Percentiles rank a stretch among this genome's conserved stretches.
Conservation (phyloP, 2,329 filamentous ascomycete species). For the Alternaria ethzedia region DNA sequence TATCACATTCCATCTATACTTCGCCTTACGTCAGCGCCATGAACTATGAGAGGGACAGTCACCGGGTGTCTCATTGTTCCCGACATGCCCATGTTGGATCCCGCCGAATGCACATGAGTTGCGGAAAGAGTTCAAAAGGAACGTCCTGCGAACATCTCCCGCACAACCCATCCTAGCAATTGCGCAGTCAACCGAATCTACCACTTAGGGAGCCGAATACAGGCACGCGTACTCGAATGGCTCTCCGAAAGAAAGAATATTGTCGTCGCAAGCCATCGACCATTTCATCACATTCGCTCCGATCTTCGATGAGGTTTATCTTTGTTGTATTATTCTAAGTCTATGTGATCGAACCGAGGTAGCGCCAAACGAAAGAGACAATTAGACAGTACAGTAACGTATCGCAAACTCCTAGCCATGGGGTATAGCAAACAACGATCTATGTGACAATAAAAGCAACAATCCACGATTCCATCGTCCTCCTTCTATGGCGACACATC, state of each 20-base stretch:
- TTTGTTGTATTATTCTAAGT: background rate
- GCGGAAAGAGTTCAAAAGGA: background rate
- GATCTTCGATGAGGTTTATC: background rate
- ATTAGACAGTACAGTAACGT: background rate
- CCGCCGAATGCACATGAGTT: background rate
- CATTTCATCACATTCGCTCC: background rate
- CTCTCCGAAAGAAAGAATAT: background rate
- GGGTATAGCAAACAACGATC: conserved; percentile 12
- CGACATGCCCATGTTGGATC: background rate
- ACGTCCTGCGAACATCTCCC: background rate
- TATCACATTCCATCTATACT: background rate
- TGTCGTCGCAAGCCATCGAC: background rate
- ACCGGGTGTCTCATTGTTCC: background rate
- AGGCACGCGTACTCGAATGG: background rate
- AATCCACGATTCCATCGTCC: background rate
- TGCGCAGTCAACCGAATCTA: background rate
- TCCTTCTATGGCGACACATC: conserved; percentile 17
- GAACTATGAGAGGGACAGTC: background rate
- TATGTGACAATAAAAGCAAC: conserved; percentile 7
- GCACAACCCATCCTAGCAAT: background rate
- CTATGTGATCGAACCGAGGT: background rate
- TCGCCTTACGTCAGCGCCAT: background rate
- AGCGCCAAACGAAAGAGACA: background rate
- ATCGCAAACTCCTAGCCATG: conserved; percentile 6
- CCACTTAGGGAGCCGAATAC: background rate